Conservation (phyloP, 1,284 basidiomycete genomes). For the Cystobasidiaceae sp. region DNA sequence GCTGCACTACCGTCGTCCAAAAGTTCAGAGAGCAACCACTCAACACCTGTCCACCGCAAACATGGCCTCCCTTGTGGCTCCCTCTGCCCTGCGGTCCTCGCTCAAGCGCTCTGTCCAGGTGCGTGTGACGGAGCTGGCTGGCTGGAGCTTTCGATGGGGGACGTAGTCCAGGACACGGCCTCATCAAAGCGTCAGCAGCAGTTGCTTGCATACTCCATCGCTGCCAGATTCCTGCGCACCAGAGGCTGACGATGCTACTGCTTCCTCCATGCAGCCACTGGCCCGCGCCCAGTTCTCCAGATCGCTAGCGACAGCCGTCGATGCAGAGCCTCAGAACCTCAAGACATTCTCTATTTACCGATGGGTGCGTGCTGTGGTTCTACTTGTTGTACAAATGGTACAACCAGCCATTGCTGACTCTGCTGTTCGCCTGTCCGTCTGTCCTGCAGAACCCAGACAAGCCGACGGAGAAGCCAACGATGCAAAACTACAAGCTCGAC, state of each 20-base stretch:
- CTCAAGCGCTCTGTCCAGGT: slow-evolving; percentile 20
- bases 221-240: not conserved
- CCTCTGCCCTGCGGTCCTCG: slow-evolving; percentile 14
- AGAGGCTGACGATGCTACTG: not conserved
- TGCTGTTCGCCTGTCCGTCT: not conserved
- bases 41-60: not conserved
- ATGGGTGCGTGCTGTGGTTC: slow-evolving; percentile 59
- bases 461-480: slow-evolving; percentile 81
- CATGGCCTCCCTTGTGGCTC: slow-evolving; percentile 21
- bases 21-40: no score
- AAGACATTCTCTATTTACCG: slow-evolving; percentile 97
- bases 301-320: slow-evolving; percentile 26
- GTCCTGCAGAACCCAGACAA: slow-evolving; percentile 82
- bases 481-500: slow-evolving; percentile 90
- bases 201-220: not conserved
- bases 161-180: no score
- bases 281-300: slow-evolving; percentile 20
- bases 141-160: not conserved
- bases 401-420: not conserved
- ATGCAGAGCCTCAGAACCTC: slow-evolving; percentile 45
- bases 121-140: slow-evolving; percentile 1
- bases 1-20: no score
- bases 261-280: slow-evolving; percentile 1
- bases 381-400: no score
- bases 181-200: no score